phyloP scores from a whole-genome alignment of 1,284 basidiomycete species.

The Ceratobasidium sp. region DNA sequence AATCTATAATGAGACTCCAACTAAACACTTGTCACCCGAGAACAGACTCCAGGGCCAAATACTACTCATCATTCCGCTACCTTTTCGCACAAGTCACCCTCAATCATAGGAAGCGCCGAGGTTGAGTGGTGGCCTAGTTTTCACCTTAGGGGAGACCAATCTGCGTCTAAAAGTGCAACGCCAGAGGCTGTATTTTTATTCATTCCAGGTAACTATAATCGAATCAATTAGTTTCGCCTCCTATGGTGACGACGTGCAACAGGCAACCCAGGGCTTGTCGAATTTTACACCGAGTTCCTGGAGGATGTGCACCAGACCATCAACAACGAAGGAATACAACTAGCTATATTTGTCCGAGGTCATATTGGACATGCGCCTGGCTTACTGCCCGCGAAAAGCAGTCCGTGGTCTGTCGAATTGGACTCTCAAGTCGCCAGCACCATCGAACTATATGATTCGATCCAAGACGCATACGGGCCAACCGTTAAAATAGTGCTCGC shows the following conservation, averaged over 20 bases:
- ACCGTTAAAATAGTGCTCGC: constrained; percentile 62
- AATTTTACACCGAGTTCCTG: constrained; percentile 72
- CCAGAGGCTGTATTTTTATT: constrained; percentile 65
- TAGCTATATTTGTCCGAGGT: constrained; percentile 68
- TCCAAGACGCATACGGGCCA: constrained; percentile 58
- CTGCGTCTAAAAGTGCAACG: background rate
- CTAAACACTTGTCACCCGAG: constrained; percentile 8
- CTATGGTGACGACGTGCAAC: constrained; percentile 30
- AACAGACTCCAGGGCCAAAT: constrained; percentile 12
- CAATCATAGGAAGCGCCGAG: constrained; percentile 32
- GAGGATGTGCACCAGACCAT: constrained; percentile 60
- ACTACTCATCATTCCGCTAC: constrained; percentile 24
- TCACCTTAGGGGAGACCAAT: background rate
- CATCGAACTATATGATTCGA: constrained; percentile 65
- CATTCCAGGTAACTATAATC: constrained; percentile 64
- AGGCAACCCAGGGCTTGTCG: constrained; percentile 74
- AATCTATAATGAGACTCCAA: background rate
- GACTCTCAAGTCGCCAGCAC: constrained; percentile 64
- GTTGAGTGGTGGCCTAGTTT: constrained; percentile 34
- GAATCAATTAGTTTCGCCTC: background rate
- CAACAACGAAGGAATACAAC: constrained; percentile 50
- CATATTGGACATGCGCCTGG: constrained; percentile 67
- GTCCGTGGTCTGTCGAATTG: constrained; percentile 53
- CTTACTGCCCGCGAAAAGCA: constrained; percentile 48
- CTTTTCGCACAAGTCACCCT: constrained; percentile 28